These are phyloP conservation scores for Hypseocharis bilobata DNA, from an alignment of 441 rosid genomes.

Conservation along the genomic window DNA sequence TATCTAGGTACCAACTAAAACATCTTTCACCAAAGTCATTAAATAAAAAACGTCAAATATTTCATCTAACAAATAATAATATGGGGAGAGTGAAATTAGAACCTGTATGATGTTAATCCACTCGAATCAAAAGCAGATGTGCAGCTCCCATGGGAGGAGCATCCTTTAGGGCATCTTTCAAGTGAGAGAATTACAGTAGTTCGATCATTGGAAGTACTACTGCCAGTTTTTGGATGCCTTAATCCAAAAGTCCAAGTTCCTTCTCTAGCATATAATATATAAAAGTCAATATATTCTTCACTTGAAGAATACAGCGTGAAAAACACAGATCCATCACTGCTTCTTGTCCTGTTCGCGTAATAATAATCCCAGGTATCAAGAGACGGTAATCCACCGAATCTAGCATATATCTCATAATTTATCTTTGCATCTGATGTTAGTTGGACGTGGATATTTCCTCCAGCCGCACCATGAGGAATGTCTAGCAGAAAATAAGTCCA, in stretches of 20 bases:
- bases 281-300: slow-evolving; percentile 60
- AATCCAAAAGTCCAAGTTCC: slow-evolving; percentile 79
- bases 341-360: slow-evolving; percentile 56
- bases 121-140: slow-evolving; percentile 68
- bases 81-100: slow-evolving; percentile 9
- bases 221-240: slow-evolving; percentile 38
- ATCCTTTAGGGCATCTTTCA: slow-evolving; percentile 81
- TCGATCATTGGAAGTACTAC: slow-evolving; percentile 31
- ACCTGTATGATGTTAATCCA: slow-evolving; percentile 90
- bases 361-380: slow-evolving; percentile 65
- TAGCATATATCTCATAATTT: slow-evolving; percentile 63
- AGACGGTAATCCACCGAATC: slow-evolving; percentile 68
- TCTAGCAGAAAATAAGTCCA: slow-evolving; percentile 75
- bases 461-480: slow-evolving; percentile 79
- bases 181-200: slow-evolving; percentile 65
- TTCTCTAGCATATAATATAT: slow-evolving; percentile 65
- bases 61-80: slow-evolving; percentile 6
- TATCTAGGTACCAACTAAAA: not conserved
- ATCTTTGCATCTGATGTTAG: slow-evolving; percentile 44
- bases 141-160: slow-evolving; percentile 79
- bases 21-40: not conserved
- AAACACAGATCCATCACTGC: slow-evolving; percentile 45
- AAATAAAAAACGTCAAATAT: slow-evolving; percentile 10
- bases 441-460: slow-evolving; percentile 78
- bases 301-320: slow-evolving; percentile 53